Percentiles rank a stretch among this genome's conserved stretches.
phyloP scores from a whole-genome alignment of 1,284 basidiomycete species.

The Neonothopanus nambi region DNA sequence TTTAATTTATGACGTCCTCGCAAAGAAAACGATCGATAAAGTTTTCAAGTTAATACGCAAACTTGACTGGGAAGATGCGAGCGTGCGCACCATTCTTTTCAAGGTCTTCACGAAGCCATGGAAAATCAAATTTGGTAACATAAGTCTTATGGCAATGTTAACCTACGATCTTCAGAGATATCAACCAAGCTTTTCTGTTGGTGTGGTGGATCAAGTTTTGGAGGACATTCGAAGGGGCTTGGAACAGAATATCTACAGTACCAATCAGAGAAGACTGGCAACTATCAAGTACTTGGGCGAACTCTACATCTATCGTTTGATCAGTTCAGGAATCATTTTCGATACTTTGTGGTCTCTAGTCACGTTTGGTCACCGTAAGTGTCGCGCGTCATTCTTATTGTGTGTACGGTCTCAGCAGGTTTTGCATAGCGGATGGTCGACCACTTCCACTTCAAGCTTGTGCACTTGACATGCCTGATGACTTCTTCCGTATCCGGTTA shows the following conservation, averaged over 20 bases:
- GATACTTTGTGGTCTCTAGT: slow-evolving; percentile 93
- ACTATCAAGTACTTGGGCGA: slow-evolving; percentile 95
- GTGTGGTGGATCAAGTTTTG: slow-evolving; percentile 91
- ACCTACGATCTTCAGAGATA: slow-evolving; percentile 93
- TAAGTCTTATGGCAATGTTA: slow-evolving; percentile 91
- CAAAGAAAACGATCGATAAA: slow-evolving; percentile 91
- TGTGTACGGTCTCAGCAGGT: slow-evolving; percentile 14
- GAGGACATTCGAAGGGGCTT: slow-evolving; percentile 91
- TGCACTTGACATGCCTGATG: slow-evolving; percentile 88
- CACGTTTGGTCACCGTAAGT: slow-evolving; percentile 95
- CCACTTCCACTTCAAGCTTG: slow-evolving; percentile 82
- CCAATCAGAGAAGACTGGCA: slow-evolving; percentile 91
- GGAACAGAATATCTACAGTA: slow-evolving; percentile 94
- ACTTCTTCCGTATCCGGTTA: slow-evolving; percentile 93
- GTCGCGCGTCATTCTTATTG: slow-evolving; percentile 2
- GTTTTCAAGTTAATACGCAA: slow-evolving; percentile 91
- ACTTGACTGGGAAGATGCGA: slow-evolving; percentile 89
- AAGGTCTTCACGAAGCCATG: slow-evolving; percentile 94
- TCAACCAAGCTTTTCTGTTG: slow-evolving; percentile 85
- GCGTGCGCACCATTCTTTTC: slow-evolving; percentile 55
- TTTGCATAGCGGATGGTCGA: slow-evolving; percentile 73
- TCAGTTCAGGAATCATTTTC: slow-evolving; percentile 89
- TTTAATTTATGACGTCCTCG: slow-evolving; percentile 87
- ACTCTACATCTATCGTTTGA: slow-evolving; percentile 94
- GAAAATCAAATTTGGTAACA: slow-evolving; percentile 92